Conservation (phyloP, 2,329 filamentous ascomycete genomes). For the Coniochaeta sp. region DNA sequence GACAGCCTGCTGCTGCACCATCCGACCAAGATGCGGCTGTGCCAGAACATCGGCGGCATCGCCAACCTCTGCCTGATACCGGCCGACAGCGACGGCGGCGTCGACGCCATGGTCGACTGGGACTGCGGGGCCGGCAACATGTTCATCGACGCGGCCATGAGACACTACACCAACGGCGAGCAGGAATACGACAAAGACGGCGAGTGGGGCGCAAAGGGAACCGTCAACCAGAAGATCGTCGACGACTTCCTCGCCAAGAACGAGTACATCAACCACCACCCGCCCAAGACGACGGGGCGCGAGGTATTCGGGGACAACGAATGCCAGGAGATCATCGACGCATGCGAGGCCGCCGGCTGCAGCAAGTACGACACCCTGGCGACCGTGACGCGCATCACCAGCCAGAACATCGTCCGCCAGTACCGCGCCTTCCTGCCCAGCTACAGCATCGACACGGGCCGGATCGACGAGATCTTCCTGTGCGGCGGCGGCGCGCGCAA, state of each 20-base stretch:
- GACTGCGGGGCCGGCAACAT: neutral
- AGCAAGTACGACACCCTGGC: slow-evolving; percentile 1
- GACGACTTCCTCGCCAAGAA: neutral
- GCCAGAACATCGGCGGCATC: neutral
- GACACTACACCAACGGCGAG: neutral
- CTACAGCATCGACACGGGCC: neutral
- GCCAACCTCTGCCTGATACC: neutral
- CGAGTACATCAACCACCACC: neutral
- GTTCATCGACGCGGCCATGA: neutral
- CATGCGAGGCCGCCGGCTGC: neutral
- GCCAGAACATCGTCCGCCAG: slow-evolving; percentile 15
- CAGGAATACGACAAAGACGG: neutral
- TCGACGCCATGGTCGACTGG: neutral
- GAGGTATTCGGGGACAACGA: slow-evolving; percentile 1
- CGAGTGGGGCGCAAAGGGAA: neutral
- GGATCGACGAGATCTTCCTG: neutral
- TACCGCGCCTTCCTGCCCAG: slow-evolving; percentile 11
- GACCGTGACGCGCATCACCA: neutral
- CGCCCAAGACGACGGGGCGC: neutral
- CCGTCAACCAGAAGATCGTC: neutral
- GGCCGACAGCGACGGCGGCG: neutral
- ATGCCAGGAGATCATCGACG: neutral
- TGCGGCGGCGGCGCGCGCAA: neutral
- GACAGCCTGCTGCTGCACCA: neutral
- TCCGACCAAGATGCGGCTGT: neutral